phyloP scores from a whole-genome alignment of 1,139 yeast species.

The Saccharomycopsis crataegensis region DNA sequence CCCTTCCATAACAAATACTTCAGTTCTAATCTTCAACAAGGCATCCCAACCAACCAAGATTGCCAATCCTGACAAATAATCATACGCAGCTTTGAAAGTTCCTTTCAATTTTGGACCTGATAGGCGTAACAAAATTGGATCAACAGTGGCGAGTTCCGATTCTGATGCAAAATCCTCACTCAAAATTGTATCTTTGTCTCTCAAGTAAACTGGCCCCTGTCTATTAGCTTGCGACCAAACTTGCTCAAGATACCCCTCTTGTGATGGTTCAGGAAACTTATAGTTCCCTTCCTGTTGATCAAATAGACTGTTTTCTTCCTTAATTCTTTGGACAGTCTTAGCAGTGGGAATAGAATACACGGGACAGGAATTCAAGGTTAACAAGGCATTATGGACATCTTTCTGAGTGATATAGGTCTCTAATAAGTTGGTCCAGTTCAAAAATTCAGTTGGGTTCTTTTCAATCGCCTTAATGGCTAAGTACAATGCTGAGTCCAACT shows the following conservation, averaged over 20 bases:
- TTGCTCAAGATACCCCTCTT: conserved; percentile 29
- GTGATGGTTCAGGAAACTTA: conserved; percentile 17
- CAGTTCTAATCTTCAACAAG: conserved; percentile 69
- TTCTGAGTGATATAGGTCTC: conserved; percentile 62
- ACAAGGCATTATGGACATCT: conserved; percentile 69
- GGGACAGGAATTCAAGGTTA: conserved; percentile 86
- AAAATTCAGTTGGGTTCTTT: conserved; percentile 78
- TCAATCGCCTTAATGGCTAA: conserved; percentile 71
- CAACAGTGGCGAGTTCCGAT: conserved; percentile 44
- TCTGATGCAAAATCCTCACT: conserved; percentile 34
- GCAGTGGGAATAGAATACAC: conserved; percentile 17
- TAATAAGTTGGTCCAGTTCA: conserved; percentile 73
- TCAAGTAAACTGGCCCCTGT: conserved; percentile 19
- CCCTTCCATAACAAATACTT: conserved; percentile 91
- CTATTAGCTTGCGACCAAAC: conserved; percentile 17
- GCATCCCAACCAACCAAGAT: conserved; percentile 81
- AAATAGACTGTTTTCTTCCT: conserved; percentile 29
- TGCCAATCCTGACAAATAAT: conserved; percentile 51
- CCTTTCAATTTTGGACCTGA: conserved; percentile 75
- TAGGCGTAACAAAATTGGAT: conserved; percentile 59
- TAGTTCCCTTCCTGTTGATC: conserved; percentile 33
- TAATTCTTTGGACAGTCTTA: conserved; percentile 17
- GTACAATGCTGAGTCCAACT: conserved; percentile 65
- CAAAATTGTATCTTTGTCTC: conserved; percentile 14
- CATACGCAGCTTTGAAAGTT: conserved; percentile 75